phyloP scores from a whole-genome alignment of 148 eudicot genomes.

The Vaccinium myrtillus region DNA sequence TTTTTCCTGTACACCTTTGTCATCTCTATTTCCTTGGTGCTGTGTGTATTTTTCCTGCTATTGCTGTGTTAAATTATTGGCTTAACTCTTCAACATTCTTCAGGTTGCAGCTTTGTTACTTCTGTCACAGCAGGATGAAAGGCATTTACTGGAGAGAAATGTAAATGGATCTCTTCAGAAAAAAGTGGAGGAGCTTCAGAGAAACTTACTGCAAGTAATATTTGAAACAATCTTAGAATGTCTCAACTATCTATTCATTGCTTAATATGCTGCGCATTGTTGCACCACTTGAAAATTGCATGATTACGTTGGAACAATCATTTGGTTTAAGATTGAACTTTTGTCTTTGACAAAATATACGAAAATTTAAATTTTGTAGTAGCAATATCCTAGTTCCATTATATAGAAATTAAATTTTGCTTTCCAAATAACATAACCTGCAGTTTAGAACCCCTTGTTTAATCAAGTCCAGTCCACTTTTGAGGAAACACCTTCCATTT shows the following conservation, averaged over 20 bases:
- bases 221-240: not conserved
- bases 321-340: not conserved
- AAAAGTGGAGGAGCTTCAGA: slow-evolving; percentile 85
- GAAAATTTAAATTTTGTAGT: not conserved
- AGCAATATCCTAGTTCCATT: not conserved
- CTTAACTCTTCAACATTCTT: slow-evolving; percentile 17
- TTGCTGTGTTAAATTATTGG: not conserved
- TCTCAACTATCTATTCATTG: not conserved
- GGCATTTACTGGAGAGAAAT: slow-evolving; percentile 75
- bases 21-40: slow-evolving; percentile 2
- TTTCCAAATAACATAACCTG: not conserved
- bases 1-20: not conserved
- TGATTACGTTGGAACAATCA: not conserved
- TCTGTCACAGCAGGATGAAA: slow-evolving; percentile 87
- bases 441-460: not conserved
- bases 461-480: not conserved
- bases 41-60: not conserved
- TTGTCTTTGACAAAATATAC: not conserved
- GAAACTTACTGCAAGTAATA: slow-evolving; percentile 70
- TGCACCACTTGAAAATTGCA: not conserved
- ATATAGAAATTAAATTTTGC: not conserved
- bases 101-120: slow-evolving; percentile 89
- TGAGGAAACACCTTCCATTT: not conserved
- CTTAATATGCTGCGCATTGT: not conserved
- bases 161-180: slow-evolving; percentile 68